Percentiles rank a stretch among this genome's conserved stretches.
Conservation (phyloP, 169 alveolate genomes). For the Cryptosporidium muris region DNA sequence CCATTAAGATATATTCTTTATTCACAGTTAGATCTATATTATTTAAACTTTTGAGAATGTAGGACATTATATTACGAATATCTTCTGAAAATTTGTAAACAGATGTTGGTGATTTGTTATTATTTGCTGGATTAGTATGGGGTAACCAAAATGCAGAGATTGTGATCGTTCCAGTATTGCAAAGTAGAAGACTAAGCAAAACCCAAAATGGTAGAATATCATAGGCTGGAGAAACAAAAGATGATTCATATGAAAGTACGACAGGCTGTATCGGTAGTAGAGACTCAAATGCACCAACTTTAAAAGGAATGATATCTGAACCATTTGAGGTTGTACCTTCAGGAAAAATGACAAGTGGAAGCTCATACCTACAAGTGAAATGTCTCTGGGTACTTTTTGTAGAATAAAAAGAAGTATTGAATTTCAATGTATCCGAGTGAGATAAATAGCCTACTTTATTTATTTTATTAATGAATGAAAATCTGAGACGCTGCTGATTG, state of each 20-base stretch:
- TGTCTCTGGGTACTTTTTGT: constrained; percentile 1
- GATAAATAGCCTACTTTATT: not conserved
- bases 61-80: not conserved
- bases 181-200: constrained; percentile 21
- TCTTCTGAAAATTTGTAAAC: not conserved
- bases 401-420: not conserved
- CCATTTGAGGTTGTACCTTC: constrained; percentile 88
- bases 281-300: constrained; percentile 83
- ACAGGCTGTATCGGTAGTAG: constrained; percentile 78
- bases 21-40: not conserved
- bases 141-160: constrained; percentile 64
- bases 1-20: too few species aligned
- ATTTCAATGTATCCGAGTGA: not conserved
- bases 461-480: constrained; percentile 1
- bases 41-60: not conserved
- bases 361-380: constrained; percentile 30
- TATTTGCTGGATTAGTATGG: not conserved
- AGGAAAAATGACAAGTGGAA: constrained; percentile 79
- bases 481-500: constrained; percentile 17
- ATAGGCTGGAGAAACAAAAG: constrained; percentile 42
- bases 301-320: constrained; percentile 75
- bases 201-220: constrained; percentile 62
- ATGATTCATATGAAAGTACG: constrained; percentile 18
- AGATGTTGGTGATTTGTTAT: not conserved
- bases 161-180: constrained; percentile 28